Conservation (phyloP, 768 basidiomycete species). For the Tricholomella constricta region DNA sequence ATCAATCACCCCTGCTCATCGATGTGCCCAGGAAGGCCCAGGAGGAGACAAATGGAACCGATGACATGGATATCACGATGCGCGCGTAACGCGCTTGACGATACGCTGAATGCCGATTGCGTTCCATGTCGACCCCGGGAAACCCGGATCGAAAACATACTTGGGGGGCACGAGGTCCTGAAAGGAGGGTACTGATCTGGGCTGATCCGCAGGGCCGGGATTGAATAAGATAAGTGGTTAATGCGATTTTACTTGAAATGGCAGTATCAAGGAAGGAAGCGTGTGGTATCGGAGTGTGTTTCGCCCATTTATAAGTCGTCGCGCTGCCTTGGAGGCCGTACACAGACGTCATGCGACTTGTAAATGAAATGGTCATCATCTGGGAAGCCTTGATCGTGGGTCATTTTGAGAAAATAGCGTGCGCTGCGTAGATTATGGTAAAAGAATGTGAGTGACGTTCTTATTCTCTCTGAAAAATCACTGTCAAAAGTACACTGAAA, state of each 20-base stretch:
- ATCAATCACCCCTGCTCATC: neutral
- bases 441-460: no score
- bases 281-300: neutral
- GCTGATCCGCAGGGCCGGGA: slow-evolving; percentile 7
- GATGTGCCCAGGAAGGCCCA: neutral
- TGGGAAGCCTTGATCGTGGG: neutral
- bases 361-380: slow-evolving; percentile 9
- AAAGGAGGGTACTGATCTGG: slow-evolving; percentile 8
- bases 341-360: slow-evolving; percentile 5
- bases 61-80: slow-evolving; percentile 3
- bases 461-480: no score
- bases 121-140: slow-evolving; percentile 8
- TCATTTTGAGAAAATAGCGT: neutral
- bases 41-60: slow-evolving; percentile 3
- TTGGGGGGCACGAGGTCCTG: slow-evolving; percentile 9
- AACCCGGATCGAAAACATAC: slow-evolving; percentile 8
- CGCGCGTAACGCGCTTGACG: neutral
- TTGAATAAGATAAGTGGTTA: slow-evolving; percentile 16
- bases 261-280: slow-evolving; percentile 18
- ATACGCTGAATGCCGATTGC: slow-evolving; percentile 9
- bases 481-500: no score
- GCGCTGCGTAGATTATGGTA: neutral
- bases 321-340: neutral
- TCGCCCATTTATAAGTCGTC: slow-evolving; percentile 1
- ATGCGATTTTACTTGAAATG: slow-evolving; percentile 14